Base-by-base conservation (phyloP, 345 rosid genomes). In the Eucalyptus caleyi region DNA sequence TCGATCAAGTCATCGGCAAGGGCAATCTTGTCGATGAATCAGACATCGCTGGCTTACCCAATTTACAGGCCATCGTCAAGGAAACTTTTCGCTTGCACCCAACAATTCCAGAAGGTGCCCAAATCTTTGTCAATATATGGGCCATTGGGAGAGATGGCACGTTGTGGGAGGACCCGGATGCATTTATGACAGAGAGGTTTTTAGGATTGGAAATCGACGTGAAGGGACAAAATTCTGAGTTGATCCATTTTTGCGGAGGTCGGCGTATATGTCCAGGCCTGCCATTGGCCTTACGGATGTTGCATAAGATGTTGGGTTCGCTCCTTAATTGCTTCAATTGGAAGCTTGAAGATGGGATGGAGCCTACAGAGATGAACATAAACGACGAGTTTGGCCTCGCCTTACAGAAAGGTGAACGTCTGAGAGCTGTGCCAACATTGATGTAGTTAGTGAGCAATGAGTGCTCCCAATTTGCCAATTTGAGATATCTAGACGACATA, bases 1-100 rank as follows among this genome's bases (percentile, higher is more conserved):
- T 93, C 3, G 87, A 89, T 19, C 51, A 40, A 86, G 91, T 88
- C 86, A 88, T 93, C 16, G 92, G 93, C 11, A 88, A 89, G 34
- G 92, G 89, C 3, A 89, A 89, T 11, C 34, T 19, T 3, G 86
- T 92, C 47, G 80, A 91, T 50, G 97, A 94, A 59, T 90, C 89
- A 21, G 92, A 94, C 27, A 80, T 93, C 14, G 30, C 88, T 10
- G 37, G 45, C 45, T 44, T 44, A 44, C 45, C 45, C 45, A 44
- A 44, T 44, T 44, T 44, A 44, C 45, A 44, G 89, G 93, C 95
- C 4, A 88, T 93, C 15, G 59, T 93, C 18, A 91, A 94, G 51
- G 95, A 94, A 89, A 90, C 95, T 5, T 86, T 93, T 10, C 87
- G 94, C 16, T 53, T 94, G 44, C 96, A 94, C 88, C 94, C 93